Percentiles rank a stretch among this genome's conserved stretches.
Evolutionary conservation across 345 rosid genomes (phyloP).

Genomic region (Theobroma cacao): DNA sequence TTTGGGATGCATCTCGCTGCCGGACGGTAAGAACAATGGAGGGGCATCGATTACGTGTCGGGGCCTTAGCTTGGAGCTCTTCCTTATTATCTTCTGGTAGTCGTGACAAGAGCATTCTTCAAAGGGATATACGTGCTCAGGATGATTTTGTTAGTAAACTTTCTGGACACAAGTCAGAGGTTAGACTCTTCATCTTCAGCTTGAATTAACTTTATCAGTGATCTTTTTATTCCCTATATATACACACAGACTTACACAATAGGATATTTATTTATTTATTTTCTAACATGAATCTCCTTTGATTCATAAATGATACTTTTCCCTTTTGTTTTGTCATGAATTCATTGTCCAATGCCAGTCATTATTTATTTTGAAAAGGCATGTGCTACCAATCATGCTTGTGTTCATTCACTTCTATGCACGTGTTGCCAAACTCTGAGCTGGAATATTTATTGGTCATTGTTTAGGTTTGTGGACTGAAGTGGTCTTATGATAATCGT

Average conservation of each 20-base stretch:
- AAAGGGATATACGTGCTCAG: slow-evolving; percentile 72
- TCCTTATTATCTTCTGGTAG: slow-evolving; percentile 90
- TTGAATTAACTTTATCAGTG: slow-evolving; percentile 1
- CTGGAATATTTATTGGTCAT: slow-evolving; percentile 20
- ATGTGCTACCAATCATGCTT: not conserved
- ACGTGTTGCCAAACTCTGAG: not conserved
- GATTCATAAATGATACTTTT: slow-evolving; percentile 11
- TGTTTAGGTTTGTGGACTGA: slow-evolving; percentile 85
- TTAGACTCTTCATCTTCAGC: slow-evolving; percentile 21
- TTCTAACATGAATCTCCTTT: not conserved
- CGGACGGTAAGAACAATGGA: slow-evolving; percentile 86
- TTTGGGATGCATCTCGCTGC: slow-evolving; percentile 93
- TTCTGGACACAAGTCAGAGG: slow-evolving; percentile 98
- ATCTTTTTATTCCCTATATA: not conserved
- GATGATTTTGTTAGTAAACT: slow-evolving; percentile 89
- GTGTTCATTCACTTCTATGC: not conserved
- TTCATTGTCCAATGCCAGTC: not conserved
- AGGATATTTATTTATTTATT: not conserved
- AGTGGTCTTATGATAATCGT: slow-evolving; percentile 97
- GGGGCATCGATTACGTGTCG: slow-evolving; percentile 91
- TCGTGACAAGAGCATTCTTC: slow-evolving; percentile 92
- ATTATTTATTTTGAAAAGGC: not conserved
- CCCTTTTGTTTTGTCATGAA: not conserved
- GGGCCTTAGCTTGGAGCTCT: slow-evolving; percentile 95
- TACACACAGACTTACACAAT: not conserved